Conservation (phyloP, 2,329 filamentous ascomycete genomes). For the Claviceps sp. region DNA sequence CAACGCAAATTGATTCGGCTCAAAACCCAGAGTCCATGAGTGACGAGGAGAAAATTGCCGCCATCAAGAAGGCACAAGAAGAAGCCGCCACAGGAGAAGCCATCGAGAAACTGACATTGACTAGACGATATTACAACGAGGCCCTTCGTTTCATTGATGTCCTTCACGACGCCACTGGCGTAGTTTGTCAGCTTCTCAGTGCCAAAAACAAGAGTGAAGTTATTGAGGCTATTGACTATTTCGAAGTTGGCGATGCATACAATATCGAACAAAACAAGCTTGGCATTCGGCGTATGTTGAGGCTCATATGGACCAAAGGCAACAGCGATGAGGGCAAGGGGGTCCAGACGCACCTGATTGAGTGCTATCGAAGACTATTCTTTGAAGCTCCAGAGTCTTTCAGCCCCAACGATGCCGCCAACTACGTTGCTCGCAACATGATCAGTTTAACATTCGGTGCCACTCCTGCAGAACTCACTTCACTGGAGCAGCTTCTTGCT, state of each 20-base stretch:
- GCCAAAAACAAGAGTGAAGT: conserved; percentile 97
- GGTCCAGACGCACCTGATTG: conserved; percentile 90
- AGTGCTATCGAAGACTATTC: conserved; percentile 90
- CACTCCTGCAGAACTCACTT: conserved; percentile 87
- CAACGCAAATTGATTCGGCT: conserved; percentile 63
- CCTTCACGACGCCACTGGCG: conserved; percentile 66
- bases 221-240: conserved; percentile 98
- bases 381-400: conserved; percentile 90
- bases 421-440: conserved; percentile 96
- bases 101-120: conserved; percentile 75
- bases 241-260: conserved; percentile 89
- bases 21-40: conserved; percentile 56
- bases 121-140: conserved; percentile 83
- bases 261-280: conserved; percentile 86
- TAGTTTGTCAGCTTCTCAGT: conserved; percentile 75
- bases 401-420: conserved; percentile 77
- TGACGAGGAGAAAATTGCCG: conserved; percentile 62
- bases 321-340: conserved; percentile 99
- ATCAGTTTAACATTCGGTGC: conserved; percentile 95
- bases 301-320: conserved; percentile 97
- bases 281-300: conserved; percentile 89
- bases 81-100: conserved; percentile 82
- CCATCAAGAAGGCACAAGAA: conserved; percentile 66
- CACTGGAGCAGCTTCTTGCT: conserved; percentile 81
- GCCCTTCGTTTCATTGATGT: conserved; percentile 89